Evolutionary conservation across 371 early-diverging fungal species (phyloP).

Genomic region (Saksenaea vasiformis): DNA sequence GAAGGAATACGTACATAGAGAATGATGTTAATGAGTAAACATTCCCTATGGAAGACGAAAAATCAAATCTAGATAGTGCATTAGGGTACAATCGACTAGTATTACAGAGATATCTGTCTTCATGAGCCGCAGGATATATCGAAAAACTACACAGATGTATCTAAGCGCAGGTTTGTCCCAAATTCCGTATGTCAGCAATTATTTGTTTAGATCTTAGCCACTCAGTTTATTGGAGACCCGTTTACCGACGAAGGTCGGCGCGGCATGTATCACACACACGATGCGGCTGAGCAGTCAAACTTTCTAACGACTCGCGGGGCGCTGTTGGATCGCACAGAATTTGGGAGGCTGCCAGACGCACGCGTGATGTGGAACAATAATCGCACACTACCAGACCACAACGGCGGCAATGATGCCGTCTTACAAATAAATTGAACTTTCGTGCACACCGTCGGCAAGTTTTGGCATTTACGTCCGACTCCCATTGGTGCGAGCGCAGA

Average conservation of each 20-base stretch:
- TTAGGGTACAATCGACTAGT: too few species aligned
- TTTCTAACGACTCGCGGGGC: constrained; percentile 30
- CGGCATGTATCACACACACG: constrained; percentile 64
- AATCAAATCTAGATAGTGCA: too few species aligned
- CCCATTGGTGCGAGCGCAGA: constrained; percentile 61
- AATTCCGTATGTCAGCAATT: too few species aligned
- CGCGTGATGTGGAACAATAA: constrained; percentile 63
- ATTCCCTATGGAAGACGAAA: too few species aligned
- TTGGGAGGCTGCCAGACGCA: constrained; percentile 49
- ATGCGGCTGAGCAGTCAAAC: constrained; percentile 49
- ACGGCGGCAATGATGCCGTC: constrained; percentile 88
- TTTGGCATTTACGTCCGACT: constrained; percentile 64
- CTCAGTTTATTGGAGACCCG: constrained; percentile 6
- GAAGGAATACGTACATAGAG: too few species aligned
- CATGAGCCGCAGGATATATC: too few species aligned
- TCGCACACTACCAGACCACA: constrained; percentile 86
- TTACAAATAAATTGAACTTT: constrained; percentile 62
- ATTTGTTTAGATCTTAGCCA: too few species aligned
- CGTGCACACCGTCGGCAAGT: constrained; percentile 69
- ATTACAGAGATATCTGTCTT: too few species aligned
- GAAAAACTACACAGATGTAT: too few species aligned
- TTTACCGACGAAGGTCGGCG: constrained; percentile 26
- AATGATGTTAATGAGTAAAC: too few species aligned
- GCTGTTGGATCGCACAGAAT: constrained; percentile 56
- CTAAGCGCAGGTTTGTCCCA: too few species aligned